Base-by-base conservation (phyloP, 169 alveolate genomes). In the Plasmodium vivax region DNA sequence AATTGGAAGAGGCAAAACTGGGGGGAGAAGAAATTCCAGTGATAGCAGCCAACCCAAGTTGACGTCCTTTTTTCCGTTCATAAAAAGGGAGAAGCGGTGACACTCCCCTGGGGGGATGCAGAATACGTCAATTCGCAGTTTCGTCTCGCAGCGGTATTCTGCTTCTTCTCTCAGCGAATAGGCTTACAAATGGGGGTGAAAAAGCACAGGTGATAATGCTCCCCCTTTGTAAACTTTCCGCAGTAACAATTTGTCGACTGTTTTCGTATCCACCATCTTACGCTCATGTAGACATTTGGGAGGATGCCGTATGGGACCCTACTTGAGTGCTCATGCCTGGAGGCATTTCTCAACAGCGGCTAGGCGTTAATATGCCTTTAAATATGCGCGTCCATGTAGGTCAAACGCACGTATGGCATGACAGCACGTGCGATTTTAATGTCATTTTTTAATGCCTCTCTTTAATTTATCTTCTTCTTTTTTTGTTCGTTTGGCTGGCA, bases 31-130 rank as follows among this genome's bases (percentile, higher is more conserved):
- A 85, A 51, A 79, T 43, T 16, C n/a, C 30, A 56, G 4, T 54
- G 88, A 79, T 41, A 79, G 19, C 72, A 79, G 62, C 51, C 94
- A 88, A 43, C 77, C 80, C 71, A 88, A 88, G 43, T 27, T 88
- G 19, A 77, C 94, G 7, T 88, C 75, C 38, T 88, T 79, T 58
- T 88, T 88, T 88, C 72, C 94, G 12, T 43, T 88, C 36, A 43
- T 36, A 88, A 88, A 88, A 79, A 88, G 72, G 80, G 4, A 74
- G 43, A 38, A 16, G 83, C 19, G 84, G 14, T 30, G 58, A 74
- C 19, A n/a, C n/a, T 27, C 38, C 38, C 38, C 38, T 62, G 14
- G 2, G 75, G 36, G 38, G 75, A 16, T 9, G n/a, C 7, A 62
- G 2, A 36, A n/a, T 62, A 62, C 36, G 38, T 62, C 19, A 27